Conservation (phyloP, 2,329 filamentous ascomycete species). For the Venturia oleaginea region DNA sequence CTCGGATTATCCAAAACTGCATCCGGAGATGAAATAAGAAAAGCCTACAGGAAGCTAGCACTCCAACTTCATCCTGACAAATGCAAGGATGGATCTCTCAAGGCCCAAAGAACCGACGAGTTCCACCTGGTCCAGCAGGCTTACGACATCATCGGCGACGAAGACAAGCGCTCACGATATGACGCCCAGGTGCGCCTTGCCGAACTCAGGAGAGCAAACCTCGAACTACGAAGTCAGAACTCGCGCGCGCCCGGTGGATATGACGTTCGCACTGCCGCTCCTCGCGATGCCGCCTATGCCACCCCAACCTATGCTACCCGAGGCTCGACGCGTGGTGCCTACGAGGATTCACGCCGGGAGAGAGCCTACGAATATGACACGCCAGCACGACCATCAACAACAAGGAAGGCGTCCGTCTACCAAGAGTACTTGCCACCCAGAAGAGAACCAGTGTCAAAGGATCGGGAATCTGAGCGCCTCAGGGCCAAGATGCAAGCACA, state of each 20-base stretch:
- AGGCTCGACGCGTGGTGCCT: not conserved
- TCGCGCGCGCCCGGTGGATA: not conserved
- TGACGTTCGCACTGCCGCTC: constrained; percentile 10
- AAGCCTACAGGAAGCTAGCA: constrained; percentile 75
- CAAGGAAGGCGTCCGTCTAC: constrained; percentile 6
- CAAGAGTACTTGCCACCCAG: constrained; percentile 1
- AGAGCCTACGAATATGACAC: constrained; percentile 9
- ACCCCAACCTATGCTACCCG: not conserved
- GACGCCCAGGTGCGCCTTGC: constrained; percentile 64
- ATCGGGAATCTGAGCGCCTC: constrained; percentile 3
- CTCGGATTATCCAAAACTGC: constrained; percentile 68
- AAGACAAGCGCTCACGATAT: constrained; percentile 62
- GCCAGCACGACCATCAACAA: not conserved
- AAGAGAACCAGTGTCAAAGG: constrained; percentile 8
- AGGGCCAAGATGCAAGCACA: not conserved
- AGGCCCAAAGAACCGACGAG: constrained; percentile 70
- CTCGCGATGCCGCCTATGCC: constrained; percentile 7
- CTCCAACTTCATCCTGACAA: constrained; percentile 90
- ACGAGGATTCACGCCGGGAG: not conserved
- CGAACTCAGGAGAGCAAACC: constrained; percentile 50
- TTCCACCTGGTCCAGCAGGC: constrained; percentile 90
- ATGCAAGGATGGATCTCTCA: constrained; percentile 60
- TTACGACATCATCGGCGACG: constrained; percentile 82
- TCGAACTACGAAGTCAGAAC: constrained; percentile 3
- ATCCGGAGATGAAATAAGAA: constrained; percentile 61